A percentile compares a stretch with the other conserved stretches of the same genome.
phyloP scores from a whole-genome alignment of 2,329 filamentous ascomycete species.

The Colletotrichum aenigma region DNA sequence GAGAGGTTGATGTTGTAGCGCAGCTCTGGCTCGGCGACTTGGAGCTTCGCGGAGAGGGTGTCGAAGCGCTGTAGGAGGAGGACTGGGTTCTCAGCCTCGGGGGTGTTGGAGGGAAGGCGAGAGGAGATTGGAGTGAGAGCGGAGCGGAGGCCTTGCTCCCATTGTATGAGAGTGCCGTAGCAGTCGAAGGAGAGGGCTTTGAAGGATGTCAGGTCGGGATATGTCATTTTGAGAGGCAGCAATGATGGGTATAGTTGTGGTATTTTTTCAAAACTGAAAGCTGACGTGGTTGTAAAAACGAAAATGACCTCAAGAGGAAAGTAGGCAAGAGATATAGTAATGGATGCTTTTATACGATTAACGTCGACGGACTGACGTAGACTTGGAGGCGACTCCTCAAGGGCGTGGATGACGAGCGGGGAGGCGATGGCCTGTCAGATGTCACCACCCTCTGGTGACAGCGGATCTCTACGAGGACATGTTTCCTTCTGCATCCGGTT shows the following conservation, averaged over 20 bases:
- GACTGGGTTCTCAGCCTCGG: conserved; percentile 37
- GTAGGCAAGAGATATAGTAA: no score
- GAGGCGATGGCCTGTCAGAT: no score
- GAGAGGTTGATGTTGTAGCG: conserved; percentile 63
- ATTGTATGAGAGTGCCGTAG: conserved; percentile 82
- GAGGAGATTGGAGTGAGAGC: conserved; percentile 55
- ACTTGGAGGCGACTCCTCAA: no score
- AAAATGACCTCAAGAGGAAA: no score
- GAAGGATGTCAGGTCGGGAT: conserved; percentile 25
- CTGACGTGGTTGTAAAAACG: no score
- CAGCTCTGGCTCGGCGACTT: conserved; percentile 57
- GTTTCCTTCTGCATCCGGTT: no score
- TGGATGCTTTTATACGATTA: background rate
- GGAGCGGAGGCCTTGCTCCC: conserved; percentile 68
- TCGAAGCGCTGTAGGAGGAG: conserved; percentile 47
- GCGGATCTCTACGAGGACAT: no score
- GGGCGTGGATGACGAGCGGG: no score
- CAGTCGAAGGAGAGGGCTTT: conserved; percentile 72
- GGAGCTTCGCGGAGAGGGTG: conserved; percentile 50
- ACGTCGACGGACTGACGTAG: no score
- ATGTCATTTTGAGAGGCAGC: background rate
- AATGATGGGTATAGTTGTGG: no score
- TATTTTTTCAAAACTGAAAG: no score
- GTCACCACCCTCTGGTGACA: no score
- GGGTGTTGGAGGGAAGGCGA: conserved; percentile 41